Evolutionary conservation across 2,329 filamentous ascomycete genomes (phyloP).

Genomic region (Xylaria sp.): DNA sequence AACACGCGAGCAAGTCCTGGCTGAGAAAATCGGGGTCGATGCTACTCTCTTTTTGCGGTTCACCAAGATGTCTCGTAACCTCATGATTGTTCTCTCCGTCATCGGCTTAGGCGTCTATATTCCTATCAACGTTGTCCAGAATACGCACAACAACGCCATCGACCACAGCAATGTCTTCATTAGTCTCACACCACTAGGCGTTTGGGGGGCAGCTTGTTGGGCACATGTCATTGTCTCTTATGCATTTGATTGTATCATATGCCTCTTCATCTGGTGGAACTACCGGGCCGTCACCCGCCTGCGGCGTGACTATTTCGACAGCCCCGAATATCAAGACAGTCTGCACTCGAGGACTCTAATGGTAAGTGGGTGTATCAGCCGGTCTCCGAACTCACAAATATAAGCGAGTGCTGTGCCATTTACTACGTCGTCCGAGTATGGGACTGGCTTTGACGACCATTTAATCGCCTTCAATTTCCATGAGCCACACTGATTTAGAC

Average conservation of each 20-base stretch:
- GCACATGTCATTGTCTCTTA: slow-evolving; percentile 64
- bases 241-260: slow-evolving; percentile 78
- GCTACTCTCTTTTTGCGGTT: slow-evolving; percentile 89
- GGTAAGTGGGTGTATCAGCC: slow-evolving; percentile 53
- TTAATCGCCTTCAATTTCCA: background rate
- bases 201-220: slow-evolving; percentile 65
- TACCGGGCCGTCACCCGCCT: slow-evolving; percentile 77
- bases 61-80: slow-evolving; percentile 87
- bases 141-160: slow-evolving; percentile 46
- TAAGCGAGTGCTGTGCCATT: too few species aligned
- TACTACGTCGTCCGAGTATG: background rate
- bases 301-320: slow-evolving; percentile 82
- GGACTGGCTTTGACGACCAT: background rate
- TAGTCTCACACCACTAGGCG: slow-evolving; percentile 67
- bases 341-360: slow-evolving; percentile 78
- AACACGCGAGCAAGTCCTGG: slow-evolving; percentile 79
- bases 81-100: slow-evolving; percentile 78
- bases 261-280: slow-evolving; percentile 79
- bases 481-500: slow-evolving; percentile 44
- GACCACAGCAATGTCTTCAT: slow-evolving; percentile 59
- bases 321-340: slow-evolving; percentile 84
- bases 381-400: background rate
- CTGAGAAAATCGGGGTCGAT: slow-evolving; percentile 86
- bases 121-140: slow-evolving; percentile 75
- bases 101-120: slow-evolving; percentile 81